Percentiles rank a stretch among this genome's conserved stretches.
These are phyloP conservation scores for Russula olivacea DNA, from an alignment of 768 basidiomycete species.

Conservation along the genomic window DNA sequence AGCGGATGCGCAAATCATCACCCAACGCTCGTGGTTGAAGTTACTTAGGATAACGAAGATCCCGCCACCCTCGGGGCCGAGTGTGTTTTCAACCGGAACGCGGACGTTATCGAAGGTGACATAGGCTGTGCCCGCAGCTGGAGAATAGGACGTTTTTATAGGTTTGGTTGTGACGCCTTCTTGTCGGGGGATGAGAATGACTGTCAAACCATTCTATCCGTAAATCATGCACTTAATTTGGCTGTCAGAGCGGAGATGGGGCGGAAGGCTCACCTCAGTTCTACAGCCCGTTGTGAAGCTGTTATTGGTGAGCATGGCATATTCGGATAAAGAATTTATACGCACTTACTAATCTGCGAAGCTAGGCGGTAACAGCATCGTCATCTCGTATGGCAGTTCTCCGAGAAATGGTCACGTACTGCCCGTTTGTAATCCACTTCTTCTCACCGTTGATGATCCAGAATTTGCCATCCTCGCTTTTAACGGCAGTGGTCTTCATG, in stretches of 20 bases:
- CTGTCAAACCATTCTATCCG: constrained; percentile 55
- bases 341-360: constrained; percentile 37
- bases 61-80: constrained; percentile 75
- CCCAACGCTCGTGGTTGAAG: constrained; percentile 95
- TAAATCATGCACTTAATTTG: constrained; percentile 26
- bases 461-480: constrained; percentile 74
- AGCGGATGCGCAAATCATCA: constrained; percentile 73
- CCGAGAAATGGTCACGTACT: constrained; percentile 33
- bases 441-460: constrained; percentile 86
- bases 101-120: constrained; percentile 78
- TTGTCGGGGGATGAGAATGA: constrained; percentile 79
- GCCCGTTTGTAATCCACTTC: constrained; percentile 81
- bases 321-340: background rate
- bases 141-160: constrained; percentile 85
- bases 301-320: background rate
- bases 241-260: constrained; percentile 30
- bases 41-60: constrained; percentile 67
- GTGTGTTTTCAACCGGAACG: constrained; percentile 81
- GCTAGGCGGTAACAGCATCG: constrained; percentile 22
- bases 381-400: background rate
- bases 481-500: constrained; percentile 69
- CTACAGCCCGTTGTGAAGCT: constrained; percentile 71
- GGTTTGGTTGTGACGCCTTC: constrained; percentile 77
- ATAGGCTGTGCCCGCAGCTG: constrained; percentile 79
- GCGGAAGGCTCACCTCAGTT: constrained; percentile 39